Evolutionary conservation across 768 basidiomycete species (phyloP).

Genomic region (Collybia sp.): DNA sequence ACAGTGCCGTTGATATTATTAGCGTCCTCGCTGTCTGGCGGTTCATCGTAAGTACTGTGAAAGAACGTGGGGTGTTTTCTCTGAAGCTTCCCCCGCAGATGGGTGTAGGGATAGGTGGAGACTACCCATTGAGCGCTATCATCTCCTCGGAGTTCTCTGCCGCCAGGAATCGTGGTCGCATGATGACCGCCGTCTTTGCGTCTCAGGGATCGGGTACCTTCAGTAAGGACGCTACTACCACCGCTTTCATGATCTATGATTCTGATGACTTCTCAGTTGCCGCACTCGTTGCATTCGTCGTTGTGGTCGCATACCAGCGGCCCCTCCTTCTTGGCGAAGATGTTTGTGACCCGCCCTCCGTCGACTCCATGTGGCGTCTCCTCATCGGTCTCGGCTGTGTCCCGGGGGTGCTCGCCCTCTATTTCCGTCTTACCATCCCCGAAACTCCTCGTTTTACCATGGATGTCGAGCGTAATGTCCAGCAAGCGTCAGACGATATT

Average conservation of each 20-base stretch:
- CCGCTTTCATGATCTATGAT: neutral
- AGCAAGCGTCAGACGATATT: constrained; percentile 67
- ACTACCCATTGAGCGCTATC: constrained; percentile 77
- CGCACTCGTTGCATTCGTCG: constrained; percentile 55
- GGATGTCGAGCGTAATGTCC: constrained; percentile 80
- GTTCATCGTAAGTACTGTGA: constrained; percentile 43
- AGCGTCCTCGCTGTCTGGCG: constrained; percentile 83
- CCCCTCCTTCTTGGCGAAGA: constrained; percentile 36
- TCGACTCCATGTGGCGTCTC: constrained; percentile 79
- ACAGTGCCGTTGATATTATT: constrained; percentile 64
- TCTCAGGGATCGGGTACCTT: constrained; percentile 83
- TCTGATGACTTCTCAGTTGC: constrained; percentile 35
- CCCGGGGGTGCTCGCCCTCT: constrained; percentile 72
- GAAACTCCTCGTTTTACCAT: constrained; percentile 86
- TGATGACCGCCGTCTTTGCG: constrained; percentile 85
- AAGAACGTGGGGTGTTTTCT: too few species aligned
- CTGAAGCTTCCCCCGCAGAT: constrained; percentile 35
- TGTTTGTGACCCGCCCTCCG: constrained; percentile 29
- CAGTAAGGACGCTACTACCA: constrained; percentile 32
- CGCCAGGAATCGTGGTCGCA: constrained; percentile 64
- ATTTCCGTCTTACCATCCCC: constrained; percentile 86
- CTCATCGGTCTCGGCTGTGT: constrained; percentile 81
- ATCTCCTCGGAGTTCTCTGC: constrained; percentile 85
- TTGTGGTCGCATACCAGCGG: constrained; percentile 61
- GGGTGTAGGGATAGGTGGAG: constrained; percentile 83